Percentiles rank a stretch among this genome's conserved stretches.
Evolutionary conservation across 352 stramenopile species (phyloP).

Genomic region (Globisporangium yorkense): DNA sequence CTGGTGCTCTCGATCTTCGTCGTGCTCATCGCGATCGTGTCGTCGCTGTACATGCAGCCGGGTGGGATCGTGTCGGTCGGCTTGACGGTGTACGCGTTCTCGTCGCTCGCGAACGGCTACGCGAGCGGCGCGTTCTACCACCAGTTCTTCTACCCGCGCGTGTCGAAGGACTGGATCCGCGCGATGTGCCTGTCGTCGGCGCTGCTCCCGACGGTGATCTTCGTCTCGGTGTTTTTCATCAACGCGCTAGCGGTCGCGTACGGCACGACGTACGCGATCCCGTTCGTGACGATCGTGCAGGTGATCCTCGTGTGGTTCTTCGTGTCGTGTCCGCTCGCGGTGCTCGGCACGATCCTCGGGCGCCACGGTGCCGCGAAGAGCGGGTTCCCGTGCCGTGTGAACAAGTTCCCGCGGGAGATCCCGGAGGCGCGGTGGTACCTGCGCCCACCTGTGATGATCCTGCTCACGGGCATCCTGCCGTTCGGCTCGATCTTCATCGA

Average conservation of each 20-base stretch:
- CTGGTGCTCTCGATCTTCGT: constrained; percentile 91
- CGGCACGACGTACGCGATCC: constrained; percentile 82
- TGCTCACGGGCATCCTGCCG: constrained; percentile 94
- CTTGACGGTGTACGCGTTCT: constrained; percentile 93
- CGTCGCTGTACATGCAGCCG: constrained; percentile 95
- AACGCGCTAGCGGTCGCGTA: constrained; percentile 79
- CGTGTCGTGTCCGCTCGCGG: constrained; percentile 93
- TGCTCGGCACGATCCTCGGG: constrained; percentile 96
- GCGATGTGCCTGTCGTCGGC: constrained; percentile 81
- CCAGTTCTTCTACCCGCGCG: constrained; percentile 89
- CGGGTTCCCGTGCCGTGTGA: constrained; percentile 91
- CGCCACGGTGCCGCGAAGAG: constrained; percentile 89
- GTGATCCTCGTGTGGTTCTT: constrained; percentile 97
- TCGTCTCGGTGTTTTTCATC: constrained; percentile 87
- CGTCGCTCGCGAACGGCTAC: constrained; percentile 86
- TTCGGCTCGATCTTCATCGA: constrained; percentile 99
- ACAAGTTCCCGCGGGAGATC: constrained; percentile 94
- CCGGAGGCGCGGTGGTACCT: constrained; percentile 79
- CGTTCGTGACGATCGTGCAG: constrained; percentile 82
- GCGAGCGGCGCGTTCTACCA: constrained; percentile 88
- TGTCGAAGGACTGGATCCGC: constrained; percentile 88
- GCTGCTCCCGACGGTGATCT: constrained; percentile 71
- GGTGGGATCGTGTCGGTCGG: constrained; percentile 95
- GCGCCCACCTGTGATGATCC: constrained; percentile 85
- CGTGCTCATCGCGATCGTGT: constrained; percentile 95